Conservation (phyloP, 2,329 filamentous ascomycete genomes). For the Aspergillus novofumigatus region DNA sequence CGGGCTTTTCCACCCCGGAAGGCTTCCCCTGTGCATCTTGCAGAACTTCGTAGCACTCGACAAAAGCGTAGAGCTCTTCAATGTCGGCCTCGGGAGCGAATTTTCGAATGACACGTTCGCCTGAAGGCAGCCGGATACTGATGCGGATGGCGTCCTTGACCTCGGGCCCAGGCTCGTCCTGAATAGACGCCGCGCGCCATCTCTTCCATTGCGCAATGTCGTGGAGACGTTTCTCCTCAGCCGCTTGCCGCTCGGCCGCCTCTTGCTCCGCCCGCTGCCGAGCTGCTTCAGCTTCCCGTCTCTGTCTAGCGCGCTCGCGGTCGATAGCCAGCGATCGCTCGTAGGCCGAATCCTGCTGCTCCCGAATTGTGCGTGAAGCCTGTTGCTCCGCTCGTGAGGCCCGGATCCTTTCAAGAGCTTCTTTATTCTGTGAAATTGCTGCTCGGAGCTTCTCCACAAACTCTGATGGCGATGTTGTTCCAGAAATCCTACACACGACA, state of each 20-base stretch:
- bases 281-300: conserved; percentile 68
- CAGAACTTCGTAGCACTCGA: conserved; percentile 78
- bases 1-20: conserved; percentile 50
- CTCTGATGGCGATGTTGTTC: conserved; percentile 64
- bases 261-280: conserved; percentile 60
- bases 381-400: conserved; percentile 74
- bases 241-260: conserved; percentile 60
- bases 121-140: conserved; percentile 58
- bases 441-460: conserved; percentile 71
- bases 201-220: conserved; percentile 68
- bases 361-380: conserved; percentile 72
- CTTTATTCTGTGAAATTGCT: conserved; percentile 70
- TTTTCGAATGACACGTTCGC: conserved; percentile 70
- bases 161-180: conserved; percentile 61
- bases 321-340: conserved; percentile 86
- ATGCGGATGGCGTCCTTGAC: conserved; percentile 70
- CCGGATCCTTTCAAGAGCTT: conserved; percentile 70
- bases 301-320: conserved; percentile 73
- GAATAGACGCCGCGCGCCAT: conserved; percentile 70
- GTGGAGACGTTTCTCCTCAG: conserved; percentile 52
- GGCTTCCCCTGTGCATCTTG: conserved; percentile 34
- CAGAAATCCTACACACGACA: conserved; percentile 73
- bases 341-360: conserved; percentile 89
- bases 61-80: conserved; percentile 92
- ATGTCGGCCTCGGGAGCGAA: conserved; percentile 68